phyloP scores from a whole-genome alignment of 2,329 filamentous ascomycete species.

The Aspergillaceae sp. region DNA sequence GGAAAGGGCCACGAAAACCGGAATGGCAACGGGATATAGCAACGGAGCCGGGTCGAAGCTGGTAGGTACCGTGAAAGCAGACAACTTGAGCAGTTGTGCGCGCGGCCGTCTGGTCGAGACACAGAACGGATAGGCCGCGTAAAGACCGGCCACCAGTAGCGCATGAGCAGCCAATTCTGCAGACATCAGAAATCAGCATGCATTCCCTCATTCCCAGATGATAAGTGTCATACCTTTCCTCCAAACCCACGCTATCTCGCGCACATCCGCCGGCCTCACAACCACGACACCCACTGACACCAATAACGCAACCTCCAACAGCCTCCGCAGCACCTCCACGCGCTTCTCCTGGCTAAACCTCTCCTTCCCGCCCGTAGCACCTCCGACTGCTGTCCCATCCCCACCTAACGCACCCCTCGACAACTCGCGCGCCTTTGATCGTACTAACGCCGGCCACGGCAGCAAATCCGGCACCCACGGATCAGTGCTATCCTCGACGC shows the following conservation, averaged over 20 bases:
- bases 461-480: slow-evolving; percentile 22
- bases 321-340: slow-evolving; percentile 39
- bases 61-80: slow-evolving; percentile 55
- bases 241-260: slow-evolving; percentile 28
- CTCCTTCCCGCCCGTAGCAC: slow-evolving; percentile 18
- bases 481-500: slow-evolving; percentile 31
- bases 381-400: slow-evolving; percentile 23
- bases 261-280: slow-evolving; percentile 22
- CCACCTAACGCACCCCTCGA: slow-evolving; percentile 18
- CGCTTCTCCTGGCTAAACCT: slow-evolving; percentile 18
- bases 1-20: slow-evolving; percentile 67
- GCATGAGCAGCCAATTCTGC: slow-evolving; percentile 28
- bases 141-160: slow-evolving; percentile 24
- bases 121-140: slow-evolving; percentile 50
- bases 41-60: slow-evolving; percentile 87
- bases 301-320: slow-evolving; percentile 48
- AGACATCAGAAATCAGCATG: slow-evolving; percentile 7
- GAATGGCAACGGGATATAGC: slow-evolving; percentile 73
- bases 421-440: slow-evolving; percentile 18
- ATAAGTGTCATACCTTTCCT: slow-evolving; percentile 25
- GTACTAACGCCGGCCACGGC: slow-evolving; percentile 25
- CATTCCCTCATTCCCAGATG: neutral
- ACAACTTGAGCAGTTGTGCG: slow-evolving; percentile 22
- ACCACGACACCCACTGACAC: slow-evolving; percentile 43
- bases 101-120: slow-evolving; percentile 28